Evolutionary conservation across 75 land plant genomes (phyloP), one percentile per base, ranked within the genome.

Genomic region (Gnetum montanum): DNA sequence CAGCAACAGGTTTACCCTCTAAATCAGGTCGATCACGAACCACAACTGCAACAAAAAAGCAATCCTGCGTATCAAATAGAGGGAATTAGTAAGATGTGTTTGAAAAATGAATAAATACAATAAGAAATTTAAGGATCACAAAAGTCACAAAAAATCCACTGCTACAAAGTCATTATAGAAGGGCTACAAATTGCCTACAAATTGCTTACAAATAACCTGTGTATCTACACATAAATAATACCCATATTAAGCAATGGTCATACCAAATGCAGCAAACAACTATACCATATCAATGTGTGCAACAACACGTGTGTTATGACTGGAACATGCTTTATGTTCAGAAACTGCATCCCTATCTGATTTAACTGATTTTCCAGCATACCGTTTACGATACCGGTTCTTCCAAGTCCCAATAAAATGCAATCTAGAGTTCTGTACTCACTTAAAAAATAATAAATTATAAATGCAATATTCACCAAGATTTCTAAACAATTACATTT

Each of bases 361-460:
- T 57, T 66, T 76, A 54, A 36, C 34, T 11, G 31, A 30, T 33
- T 43, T 52, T 50, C 33, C 62, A 18, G 67, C 52, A 54, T 76
- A 80, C 18, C 84, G 81, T 51, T 76, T 81, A 7, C 80, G 85
- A 44, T 95, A 95, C 7, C 99, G 79, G 33, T 67, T 86, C 49
- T 90, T 84, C 99, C 98, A 94, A 22, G 98, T 94, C 59, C 99
- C 99, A 50, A 95, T 95, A 30, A 95, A 95, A 61, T 95, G 99
- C 49, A 95, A 62, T 76, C 99, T 79, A 36, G 99, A 95, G 49
- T 60, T 74, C 99, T 77, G 69, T 37, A 71, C 16, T 26, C 30
- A 68, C 67, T 56, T 46, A 69, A 18, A 61, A 55, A 6, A n/a
- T n/a, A n/a, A n/a, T 26, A 44, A 18, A 23, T 6, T 33, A n/a